phyloP scores from a whole-genome alignment of 441 rosid genomes.

The Eruca vesicaria region DNA sequence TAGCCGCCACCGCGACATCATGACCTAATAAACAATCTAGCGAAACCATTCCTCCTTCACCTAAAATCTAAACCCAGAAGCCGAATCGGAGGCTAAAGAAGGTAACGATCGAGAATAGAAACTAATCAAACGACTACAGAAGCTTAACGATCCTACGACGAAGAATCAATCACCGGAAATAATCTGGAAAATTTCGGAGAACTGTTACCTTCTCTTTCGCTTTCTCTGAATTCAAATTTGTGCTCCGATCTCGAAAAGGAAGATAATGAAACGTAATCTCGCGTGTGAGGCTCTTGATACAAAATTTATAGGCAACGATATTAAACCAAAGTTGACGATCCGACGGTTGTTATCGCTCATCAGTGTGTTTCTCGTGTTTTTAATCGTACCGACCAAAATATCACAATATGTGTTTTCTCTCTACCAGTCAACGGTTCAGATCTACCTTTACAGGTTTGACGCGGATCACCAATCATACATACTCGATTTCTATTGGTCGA shows the following conservation, averaged over 20 bases:
- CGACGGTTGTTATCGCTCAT: conserved; percentile 44
- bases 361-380: conserved; percentile 55
- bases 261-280: rapidly evolving
- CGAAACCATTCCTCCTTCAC: background rate
- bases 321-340: conserved; percentile 10
- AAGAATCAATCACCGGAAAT: background rate
- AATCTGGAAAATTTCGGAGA: background rate
- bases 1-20: background rate
- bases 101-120: background rate
- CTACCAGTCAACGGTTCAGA: conserved; percentile 37
- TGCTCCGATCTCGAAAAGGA: background rate
- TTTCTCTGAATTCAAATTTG: conserved; percentile 20
- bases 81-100: background rate
- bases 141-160: background rate
- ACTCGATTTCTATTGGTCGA: conserved; percentile 20
- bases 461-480: conserved; percentile 40
- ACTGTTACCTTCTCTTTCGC: conserved; percentile 4
- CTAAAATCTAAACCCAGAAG: conserved; percentile 5
- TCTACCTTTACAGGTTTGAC: conserved; percentile 15
- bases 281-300: conserved; percentile 24
- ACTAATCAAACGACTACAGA: background rate
- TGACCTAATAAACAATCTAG: background rate
- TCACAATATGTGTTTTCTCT: conserved; percentile 55
- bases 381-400: conserved; percentile 42
- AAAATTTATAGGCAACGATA: conserved; percentile 39